Conservation (phyloP, 2,329 filamentous ascomycete species). For the Botrytis hyacinthi region DNA sequence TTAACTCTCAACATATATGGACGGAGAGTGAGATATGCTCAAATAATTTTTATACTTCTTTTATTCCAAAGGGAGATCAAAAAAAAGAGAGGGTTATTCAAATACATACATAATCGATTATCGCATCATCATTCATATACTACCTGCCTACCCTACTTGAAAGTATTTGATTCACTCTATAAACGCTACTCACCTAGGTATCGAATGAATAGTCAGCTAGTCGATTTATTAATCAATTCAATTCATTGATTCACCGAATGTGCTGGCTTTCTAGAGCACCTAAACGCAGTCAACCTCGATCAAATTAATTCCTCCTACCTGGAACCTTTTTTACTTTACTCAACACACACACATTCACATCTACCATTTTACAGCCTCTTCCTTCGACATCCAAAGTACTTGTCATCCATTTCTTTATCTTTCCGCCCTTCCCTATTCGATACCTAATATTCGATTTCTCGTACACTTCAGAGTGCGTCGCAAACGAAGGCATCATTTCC, state of each 20-base stretch:
- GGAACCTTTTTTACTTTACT: not conserved
- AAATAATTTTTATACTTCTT: not conserved
- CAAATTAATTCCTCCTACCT: conserved; percentile 4
- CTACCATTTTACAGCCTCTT: conserved; percentile 21
- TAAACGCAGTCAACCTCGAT: conserved; percentile 19
- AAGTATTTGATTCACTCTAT: not conserved
- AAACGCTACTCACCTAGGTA: not conserved
- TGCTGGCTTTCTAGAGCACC: conserved; percentile 22
- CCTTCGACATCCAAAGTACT: conserved; percentile 10
- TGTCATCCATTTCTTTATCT: conserved; percentile 19
- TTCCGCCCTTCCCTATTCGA: not conserved
- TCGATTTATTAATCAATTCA: not conserved
- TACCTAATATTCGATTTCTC: conserved; percentile 16
- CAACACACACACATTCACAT: not conserved
- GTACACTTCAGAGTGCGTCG: conserved; percentile 28
- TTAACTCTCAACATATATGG: not conserved
- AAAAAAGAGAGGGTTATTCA: not conserved
- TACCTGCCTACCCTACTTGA: not conserved
- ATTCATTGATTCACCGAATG: conserved; percentile 20
- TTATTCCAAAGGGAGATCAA: not conserved
- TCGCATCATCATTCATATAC: conserved; percentile 2
- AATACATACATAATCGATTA: not conserved
- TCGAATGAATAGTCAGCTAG: not conserved
- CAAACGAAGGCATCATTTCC: conserved; percentile 30
- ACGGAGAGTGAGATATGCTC: not conserved